These are phyloP conservation scores for Hypsizygus ulmarius DNA, from an alignment of 1,284 basidiomycete species.

Conservation along the genomic window DNA sequence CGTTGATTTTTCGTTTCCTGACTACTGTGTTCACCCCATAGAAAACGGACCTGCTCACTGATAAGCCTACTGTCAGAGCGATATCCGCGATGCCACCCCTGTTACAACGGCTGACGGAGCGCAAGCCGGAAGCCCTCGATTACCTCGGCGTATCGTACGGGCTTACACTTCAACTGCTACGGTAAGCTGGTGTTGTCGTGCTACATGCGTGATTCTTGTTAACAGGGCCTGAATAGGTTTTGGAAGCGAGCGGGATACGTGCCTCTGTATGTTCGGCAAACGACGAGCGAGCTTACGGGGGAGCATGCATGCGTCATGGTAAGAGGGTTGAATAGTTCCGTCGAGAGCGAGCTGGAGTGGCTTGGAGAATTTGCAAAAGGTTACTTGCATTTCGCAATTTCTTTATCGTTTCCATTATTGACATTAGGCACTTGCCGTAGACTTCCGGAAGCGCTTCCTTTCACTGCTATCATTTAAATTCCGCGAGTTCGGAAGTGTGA, in stretches of 20 bases:
- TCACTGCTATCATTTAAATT: constrained; percentile 91
- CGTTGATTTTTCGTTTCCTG: not conserved
- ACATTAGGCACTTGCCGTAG: constrained; percentile 37
- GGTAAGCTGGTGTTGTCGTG: constrained; percentile 37
- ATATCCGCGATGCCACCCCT: constrained; percentile 88
- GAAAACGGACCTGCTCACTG: constrained; percentile 58
- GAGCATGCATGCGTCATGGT: constrained; percentile 97
- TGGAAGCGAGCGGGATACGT: constrained; percentile 95
- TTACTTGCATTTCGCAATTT: constrained; percentile 30
- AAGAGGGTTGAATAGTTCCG: constrained; percentile 72
- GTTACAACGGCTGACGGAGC: constrained; percentile 87
- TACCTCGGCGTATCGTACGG: constrained; percentile 98
- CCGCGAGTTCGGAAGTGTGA: constrained; percentile 87
- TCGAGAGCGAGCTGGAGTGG: constrained; percentile 71
- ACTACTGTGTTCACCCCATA: constrained; percentile 10
- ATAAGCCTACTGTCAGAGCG: constrained; percentile 74
- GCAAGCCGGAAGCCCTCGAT: constrained; percentile 88
- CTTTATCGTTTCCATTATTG: not conserved
- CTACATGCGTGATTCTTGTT: not conserved
- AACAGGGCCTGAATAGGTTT: constrained; percentile 52
- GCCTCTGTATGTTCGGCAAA: constrained; percentile 93
- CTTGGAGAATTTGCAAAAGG: constrained; percentile 88
- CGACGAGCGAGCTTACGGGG: constrained; percentile 92
- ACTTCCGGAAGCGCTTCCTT: constrained; percentile 91
- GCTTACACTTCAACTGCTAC: constrained; percentile 82